These are phyloP conservation scores for Zoysia japonica DNA, from an alignment of 176 grass and related monocot species.

Conservation along the genomic window DNA sequence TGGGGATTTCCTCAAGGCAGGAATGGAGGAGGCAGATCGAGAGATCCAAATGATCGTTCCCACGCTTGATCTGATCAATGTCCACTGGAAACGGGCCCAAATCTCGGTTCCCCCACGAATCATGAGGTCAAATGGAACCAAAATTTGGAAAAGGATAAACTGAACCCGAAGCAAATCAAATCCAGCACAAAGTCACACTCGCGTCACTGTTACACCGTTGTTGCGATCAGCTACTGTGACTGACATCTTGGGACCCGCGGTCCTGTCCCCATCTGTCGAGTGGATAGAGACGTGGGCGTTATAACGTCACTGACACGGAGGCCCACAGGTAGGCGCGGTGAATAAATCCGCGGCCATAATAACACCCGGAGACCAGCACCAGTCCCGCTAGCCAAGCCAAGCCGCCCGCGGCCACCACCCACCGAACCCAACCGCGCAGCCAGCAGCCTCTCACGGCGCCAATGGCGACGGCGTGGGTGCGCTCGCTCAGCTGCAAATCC, in stretches of 20 bases:
- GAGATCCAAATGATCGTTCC: conserved; percentile 44
- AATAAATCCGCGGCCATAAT: conserved; percentile 54
- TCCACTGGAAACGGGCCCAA: neutral
- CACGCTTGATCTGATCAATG: neutral
- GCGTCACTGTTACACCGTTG: rapidly evolving
- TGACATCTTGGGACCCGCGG: neutral
- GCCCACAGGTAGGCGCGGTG: conserved; percentile 24
- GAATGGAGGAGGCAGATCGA: neutral
- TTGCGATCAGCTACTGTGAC: rapidly evolving
- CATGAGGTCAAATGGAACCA: conserved; percentile 34
- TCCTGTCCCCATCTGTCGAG: neutral
- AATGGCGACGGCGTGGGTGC: conserved; percentile 78
- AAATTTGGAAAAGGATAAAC: conserved; percentile 8
- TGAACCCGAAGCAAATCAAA: conserved; percentile 34
- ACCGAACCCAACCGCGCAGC: neutral
- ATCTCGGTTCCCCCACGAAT: conserved; percentile 10
- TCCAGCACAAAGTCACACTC: neutral
- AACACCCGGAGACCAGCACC: conserved; percentile 45
- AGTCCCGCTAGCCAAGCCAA: neutral
- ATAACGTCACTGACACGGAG: conserved; percentile 28
- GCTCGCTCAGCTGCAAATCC: conserved; percentile 69
- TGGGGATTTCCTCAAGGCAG: neutral
- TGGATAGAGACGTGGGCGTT: neutral
- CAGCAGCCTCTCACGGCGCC: neutral
- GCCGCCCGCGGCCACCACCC: conserved; percentile 18